Conservation (phyloP, 2,329 filamentous ascomycete genomes). For the Penicillium sp. region DNA sequence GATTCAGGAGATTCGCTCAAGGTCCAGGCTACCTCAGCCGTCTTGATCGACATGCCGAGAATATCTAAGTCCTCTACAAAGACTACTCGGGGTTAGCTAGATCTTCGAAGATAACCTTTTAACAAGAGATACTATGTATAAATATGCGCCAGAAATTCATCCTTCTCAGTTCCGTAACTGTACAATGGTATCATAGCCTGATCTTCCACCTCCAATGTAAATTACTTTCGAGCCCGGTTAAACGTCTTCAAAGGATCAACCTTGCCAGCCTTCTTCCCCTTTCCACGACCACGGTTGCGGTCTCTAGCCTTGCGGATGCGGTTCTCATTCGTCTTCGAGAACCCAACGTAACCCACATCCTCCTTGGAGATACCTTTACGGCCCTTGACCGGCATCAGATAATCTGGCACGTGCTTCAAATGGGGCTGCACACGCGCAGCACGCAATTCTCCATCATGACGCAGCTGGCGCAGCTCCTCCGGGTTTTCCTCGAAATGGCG, state of each 20-base stretch:
- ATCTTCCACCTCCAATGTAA: constrained; percentile 8
- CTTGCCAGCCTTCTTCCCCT: constrained; percentile 55
- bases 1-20: not conserved
- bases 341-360: constrained; percentile 71
- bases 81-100: not conserved
- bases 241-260: constrained; percentile 85
- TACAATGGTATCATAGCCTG: constrained; percentile 25
- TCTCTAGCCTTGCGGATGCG: constrained; percentile 49
- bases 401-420: constrained; percentile 90
- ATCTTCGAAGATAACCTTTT: not conserved
- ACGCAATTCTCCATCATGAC: constrained; percentile 84
- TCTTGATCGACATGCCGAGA: not conserved
- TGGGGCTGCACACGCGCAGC: constrained; percentile 81
- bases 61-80: not conserved
- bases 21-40: not conserved
- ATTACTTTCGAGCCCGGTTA: constrained; percentile 52
- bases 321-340: constrained; percentile 50
- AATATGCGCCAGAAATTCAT: not conserved
- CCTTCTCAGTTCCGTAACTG: constrained; percentile 7
- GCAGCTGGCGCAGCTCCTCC: constrained; percentile 75
- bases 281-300: constrained; percentile 42
- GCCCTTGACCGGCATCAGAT: constrained; percentile 74
- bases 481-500: constrained; percentile 97
- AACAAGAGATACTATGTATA: not conserved
- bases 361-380: constrained; percentile 62